A percentile compares a stretch with the other conserved stretches of the same genome.
Conservation (phyloP, 2,329 filamentous ascomycete genomes). For the Leptographium flavum region DNA sequence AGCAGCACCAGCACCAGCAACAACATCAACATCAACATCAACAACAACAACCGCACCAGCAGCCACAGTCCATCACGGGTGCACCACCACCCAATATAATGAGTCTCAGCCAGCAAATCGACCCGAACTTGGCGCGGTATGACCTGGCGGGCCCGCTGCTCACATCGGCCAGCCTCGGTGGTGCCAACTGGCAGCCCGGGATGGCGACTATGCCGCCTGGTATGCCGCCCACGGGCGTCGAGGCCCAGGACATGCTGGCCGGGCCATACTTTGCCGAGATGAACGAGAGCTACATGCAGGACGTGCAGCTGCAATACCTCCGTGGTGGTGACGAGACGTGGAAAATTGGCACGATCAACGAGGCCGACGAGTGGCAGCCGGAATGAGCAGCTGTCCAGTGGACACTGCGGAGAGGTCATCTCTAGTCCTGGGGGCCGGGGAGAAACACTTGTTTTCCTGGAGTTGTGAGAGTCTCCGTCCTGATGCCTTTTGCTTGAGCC, state of each 20-base stretch:
- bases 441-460: no score
- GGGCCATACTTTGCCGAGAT: slow-evolving; percentile 15
- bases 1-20: slow-evolving; percentile 3
- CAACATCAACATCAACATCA: slow-evolving; percentile 4
- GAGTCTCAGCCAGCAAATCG: slow-evolving; percentile 15
- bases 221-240: background rate
- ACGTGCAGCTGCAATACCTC: slow-evolving; percentile 9
- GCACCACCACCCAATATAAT: background rate
- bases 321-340: slow-evolving; percentile 14
- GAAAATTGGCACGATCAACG: slow-evolving; percentile 13
- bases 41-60: background rate
- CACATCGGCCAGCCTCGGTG: background rate
- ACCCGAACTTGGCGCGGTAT: slow-evolving; percentile 12
- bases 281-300: slow-evolving; percentile 14
- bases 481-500: no score
- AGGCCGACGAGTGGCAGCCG: slow-evolving; percentile 13
- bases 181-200: slow-evolving; percentile 5
- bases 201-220: background rate
- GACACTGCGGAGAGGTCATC: background rate
- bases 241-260: slow-evolving; percentile 5
- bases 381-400: slow-evolving; percentile 1
- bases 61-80: background rate
- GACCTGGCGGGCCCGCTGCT: slow-evolving; percentile 12
- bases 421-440: no score
- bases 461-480: no score